Conservation (phyloP, 1,284 basidiomycete genomes). For the Cryptococcus maquisensis region DNA sequence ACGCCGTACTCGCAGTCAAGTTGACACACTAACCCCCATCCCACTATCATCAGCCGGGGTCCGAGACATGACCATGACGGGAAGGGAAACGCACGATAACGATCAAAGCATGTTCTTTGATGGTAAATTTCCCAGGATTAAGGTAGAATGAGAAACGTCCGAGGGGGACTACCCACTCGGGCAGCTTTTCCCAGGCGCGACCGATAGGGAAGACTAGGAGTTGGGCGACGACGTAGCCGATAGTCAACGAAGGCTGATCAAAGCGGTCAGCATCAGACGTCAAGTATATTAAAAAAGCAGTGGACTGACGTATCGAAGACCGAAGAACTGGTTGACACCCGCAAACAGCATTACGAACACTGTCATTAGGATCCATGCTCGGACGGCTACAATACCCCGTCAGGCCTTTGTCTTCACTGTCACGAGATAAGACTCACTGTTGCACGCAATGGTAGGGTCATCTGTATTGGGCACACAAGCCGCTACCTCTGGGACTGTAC, state of each 20-base stretch:
- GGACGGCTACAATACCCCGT: conserved; percentile 7
- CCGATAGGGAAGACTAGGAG: conserved; percentile 27
- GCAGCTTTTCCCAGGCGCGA: conserved; percentile 18
- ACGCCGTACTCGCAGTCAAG: conserved; percentile 46
- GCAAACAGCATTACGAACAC: conserved; percentile 55
- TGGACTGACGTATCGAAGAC: conserved; percentile 16
- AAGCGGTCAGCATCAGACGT: neutral
- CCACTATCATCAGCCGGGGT: too few species aligned
- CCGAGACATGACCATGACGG: neutral
- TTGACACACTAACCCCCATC: conserved; percentile 32
- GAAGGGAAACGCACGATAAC: conserved; percentile 11
- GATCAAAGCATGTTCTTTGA: conserved; percentile 22
- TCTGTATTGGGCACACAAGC: conserved; percentile 31
- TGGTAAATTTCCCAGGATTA: conserved; percentile 52
- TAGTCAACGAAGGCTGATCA: conserved; percentile 22
- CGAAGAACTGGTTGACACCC: conserved; percentile 60
- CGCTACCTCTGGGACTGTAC: conserved; percentile 23
- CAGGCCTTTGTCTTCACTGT: neutral
- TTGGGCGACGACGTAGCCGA: conserved; percentile 27
- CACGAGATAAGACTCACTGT: conserved; percentile 14
- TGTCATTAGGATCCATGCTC: conserved; percentile 30
- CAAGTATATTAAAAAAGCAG: neutral
- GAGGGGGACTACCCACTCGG: conserved; percentile 15
- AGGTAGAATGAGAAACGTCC: conserved; percentile 14
- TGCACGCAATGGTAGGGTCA: conserved; percentile 20